Conservation (phyloP, 2,329 filamentous ascomycete species). For the Cryphonectria carpinicola region DNA sequence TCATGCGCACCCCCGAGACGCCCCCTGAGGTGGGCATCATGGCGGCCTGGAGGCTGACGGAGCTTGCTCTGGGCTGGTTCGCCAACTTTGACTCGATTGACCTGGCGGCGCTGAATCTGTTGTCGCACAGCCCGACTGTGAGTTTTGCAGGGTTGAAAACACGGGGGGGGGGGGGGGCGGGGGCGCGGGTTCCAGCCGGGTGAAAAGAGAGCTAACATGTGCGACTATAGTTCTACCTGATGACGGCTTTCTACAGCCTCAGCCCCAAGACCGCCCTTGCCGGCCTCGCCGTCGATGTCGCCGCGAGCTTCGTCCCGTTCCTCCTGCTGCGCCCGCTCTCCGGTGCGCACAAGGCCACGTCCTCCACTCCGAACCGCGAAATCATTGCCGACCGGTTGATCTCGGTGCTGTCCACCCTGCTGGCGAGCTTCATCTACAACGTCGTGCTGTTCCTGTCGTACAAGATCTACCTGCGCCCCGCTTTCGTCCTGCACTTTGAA, state of each 20-base stretch:
- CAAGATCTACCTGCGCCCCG: constrained; percentile 69
- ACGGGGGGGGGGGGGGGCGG: too few relatives aligned
- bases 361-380: constrained; percentile 61
- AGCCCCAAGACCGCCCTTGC: constrained; percentile 62
- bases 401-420: constrained; percentile 65
- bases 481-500: constrained; percentile 77
- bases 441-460: constrained; percentile 73
- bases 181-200: background rate
- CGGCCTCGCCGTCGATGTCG: constrained; percentile 68
- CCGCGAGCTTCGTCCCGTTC: constrained; percentile 75
- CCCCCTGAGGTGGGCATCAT: constrained; percentile 63
- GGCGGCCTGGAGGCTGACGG: constrained; percentile 62
- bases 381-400: constrained; percentile 68
- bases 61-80: constrained; percentile 75
- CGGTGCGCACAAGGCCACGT: constrained; percentile 62
- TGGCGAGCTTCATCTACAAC: constrained; percentile 75
- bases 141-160: constrained; percentile 38
- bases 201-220: constrained; percentile 24
- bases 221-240: constrained; percentile 66
- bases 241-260: constrained; percentile 78
- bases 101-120: constrained; percentile 65
- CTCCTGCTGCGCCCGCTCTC: constrained; percentile 72
- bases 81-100: constrained; percentile 75
- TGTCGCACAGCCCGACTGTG: constrained; percentile 76
- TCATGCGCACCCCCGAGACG: constrained; percentile 67